These are phyloP conservation scores for Pythium biforme DNA, from an alignment of 352 stramenopile species.

Conservation along the genomic window DNA sequence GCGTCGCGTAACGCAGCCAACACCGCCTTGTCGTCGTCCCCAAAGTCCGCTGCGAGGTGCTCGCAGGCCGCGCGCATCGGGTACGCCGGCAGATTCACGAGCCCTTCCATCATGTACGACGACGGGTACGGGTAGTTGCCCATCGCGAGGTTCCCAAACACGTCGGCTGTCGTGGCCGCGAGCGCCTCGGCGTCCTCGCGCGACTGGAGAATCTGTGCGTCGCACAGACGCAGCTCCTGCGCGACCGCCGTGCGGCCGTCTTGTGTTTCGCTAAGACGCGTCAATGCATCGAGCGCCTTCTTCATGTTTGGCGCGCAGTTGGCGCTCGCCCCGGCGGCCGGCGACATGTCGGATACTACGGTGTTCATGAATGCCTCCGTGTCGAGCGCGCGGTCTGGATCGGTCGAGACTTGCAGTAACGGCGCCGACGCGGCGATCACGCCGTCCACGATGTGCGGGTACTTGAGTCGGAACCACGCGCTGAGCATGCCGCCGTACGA, in stretches of 20 bases:
- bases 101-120: slow-evolving; percentile 92
- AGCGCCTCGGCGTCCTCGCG: slow-evolving; percentile 48
- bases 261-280: background rate
- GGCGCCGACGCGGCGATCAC: slow-evolving; percentile 90
- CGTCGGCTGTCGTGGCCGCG: slow-evolving; percentile 63
- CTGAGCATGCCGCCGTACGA: slow-evolving; percentile 95
- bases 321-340: slow-evolving; percentile 52
- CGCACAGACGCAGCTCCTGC: slow-evolving; percentile 51
- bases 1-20: slow-evolving; percentile 55
- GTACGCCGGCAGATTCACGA: slow-evolving; percentile 83
- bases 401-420: slow-evolving; percentile 67
- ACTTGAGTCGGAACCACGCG: slow-evolving; percentile 92
- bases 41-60: slow-evolving; percentile 34
- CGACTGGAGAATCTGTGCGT: slow-evolving; percentile 38
- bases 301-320: slow-evolving; percentile 82
- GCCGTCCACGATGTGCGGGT: slow-evolving; percentile 87
- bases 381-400: slow-evolving; percentile 60
- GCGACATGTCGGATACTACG: slow-evolving; percentile 62
- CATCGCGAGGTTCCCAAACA: slow-evolving; percentile 94
- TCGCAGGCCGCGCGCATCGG: slow-evolving; percentile 88
- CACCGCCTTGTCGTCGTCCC: slow-evolving; percentile 32
- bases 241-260: slow-evolving; percentile 31
- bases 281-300: background rate
- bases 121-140: slow-evolving; percentile 96
- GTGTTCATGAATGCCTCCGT: slow-evolving; percentile 53